A percentile compares a stretch with the other conserved stretches of the same genome.
Evolutionary conservation across 1,284 basidiomycete species (phyloP).

Genomic region (Cryptococcus sp.): DNA sequence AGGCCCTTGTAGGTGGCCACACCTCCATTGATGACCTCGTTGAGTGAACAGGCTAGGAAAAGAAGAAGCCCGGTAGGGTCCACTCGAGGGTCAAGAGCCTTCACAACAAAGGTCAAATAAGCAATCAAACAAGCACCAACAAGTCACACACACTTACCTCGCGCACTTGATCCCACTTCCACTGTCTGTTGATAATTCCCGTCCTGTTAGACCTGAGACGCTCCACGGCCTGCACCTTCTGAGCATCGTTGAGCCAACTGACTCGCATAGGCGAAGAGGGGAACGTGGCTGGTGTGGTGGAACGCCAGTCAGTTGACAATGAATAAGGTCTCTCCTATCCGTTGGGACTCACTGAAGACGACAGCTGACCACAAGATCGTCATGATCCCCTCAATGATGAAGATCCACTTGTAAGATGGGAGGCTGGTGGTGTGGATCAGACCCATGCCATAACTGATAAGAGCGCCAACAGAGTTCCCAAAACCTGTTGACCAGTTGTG

Average conservation of each 20-base stretch:
- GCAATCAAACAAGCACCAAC: too few species aligned
- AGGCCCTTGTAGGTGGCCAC: conserved; percentile 7
- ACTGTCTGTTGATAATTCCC: conserved; percentile 25
- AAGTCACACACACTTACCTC: conserved; percentile 16
- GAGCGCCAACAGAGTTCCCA: conserved; percentile 23
- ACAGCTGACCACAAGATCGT: conserved; percentile 12
- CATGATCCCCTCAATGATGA: conserved; percentile 24
- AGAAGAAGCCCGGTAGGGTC: conserved; percentile 3
- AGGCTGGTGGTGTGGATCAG: conserved; percentile 34
- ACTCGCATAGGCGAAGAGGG: conserved; percentile 9
- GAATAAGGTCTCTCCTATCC: too few species aligned
- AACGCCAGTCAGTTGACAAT: too few species aligned
- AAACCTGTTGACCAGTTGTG: too few species aligned
- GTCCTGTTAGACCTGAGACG: conserved; percentile 39
- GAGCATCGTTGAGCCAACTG: conserved; percentile 33
- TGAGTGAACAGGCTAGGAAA: conserved; percentile 5
- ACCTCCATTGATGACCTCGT: conserved; percentile 9
- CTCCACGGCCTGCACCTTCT: conserved; percentile 37
- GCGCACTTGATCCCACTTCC: conserved; percentile 33
- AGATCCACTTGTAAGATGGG: conserved; percentile 40
- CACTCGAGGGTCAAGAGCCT: conserved; percentile 7
- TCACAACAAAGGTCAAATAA: too few species aligned
- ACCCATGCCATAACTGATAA: conserved; percentile 35
- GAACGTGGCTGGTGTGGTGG: not conserved
- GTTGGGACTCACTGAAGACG: not conserved